Base-by-base conservation (phyloP, 2,329 filamentous ascomycete genomes). In the Monilinia aucupariae region DNA sequence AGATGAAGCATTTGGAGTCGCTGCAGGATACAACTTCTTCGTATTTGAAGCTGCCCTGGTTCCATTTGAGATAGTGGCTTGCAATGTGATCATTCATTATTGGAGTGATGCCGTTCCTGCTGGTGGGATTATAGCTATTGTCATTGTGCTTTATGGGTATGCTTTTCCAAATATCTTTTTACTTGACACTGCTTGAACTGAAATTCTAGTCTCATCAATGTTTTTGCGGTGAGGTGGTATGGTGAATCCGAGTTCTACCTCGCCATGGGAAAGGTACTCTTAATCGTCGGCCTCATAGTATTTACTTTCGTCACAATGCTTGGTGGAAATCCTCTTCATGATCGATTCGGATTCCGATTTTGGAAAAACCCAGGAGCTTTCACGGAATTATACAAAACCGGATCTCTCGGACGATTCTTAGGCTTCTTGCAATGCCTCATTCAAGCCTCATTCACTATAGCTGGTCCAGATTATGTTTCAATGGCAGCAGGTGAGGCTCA, bases 1-100 rank as follows among this genome's bases (percentile, higher is more conserved):
- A 37, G 88, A 91, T 68, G 87, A 90, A 67, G 86, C 88, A 2
- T 88, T 91, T 64, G 87, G 87, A 0, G 87, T 90, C 63, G 86
- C 86, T 8, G 83, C 85, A 1, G 88, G 88, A 6, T 90, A 87
- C 83, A 90, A 90, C 73, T 90, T 89, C 69, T 89, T 89, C 76
- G 74, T 89, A 50, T 88, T 88, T 66, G 84, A 89, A 72, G 87
- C 87, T 1, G 81, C 81, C 75, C 61, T 71, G 3, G 70, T 72
- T n/a, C 70, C 70, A 9, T 71, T 67, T 49, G 76, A 79, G 61
- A 74, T 79, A 12, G 76, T 75, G 5, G 78, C 76, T 5, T 74
- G 75, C n/a, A 72, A 74, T 6, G 63, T 79, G 2, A 74, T 79
- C 22, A 78, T 80, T 43, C 70, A 75, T 34, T 80, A 78, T 67